Evolutionary conservation across 495 filamentous ascomycete genomes (phyloP).

Genomic region (Trichoderma gamsii): DNA sequence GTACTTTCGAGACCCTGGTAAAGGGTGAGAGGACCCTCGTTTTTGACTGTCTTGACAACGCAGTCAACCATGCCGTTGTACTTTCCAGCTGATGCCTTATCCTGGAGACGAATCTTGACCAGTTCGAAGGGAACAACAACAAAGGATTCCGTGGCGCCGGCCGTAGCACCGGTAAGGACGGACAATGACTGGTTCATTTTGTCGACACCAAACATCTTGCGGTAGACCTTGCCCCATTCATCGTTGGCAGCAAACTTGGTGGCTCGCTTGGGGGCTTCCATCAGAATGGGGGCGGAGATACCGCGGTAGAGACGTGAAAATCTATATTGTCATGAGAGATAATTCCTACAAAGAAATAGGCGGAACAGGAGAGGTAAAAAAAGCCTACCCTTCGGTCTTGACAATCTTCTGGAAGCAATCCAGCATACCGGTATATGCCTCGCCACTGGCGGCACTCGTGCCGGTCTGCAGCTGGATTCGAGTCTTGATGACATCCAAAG

Average conservation of each 20-base stretch:
- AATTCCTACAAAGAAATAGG: background rate
- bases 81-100: constrained; percentile 86
- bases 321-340: constrained; percentile 37
- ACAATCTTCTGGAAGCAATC: constrained; percentile 97
- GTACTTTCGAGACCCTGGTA: constrained; percentile 97
- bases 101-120: constrained; percentile 94
- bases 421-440: constrained; percentile 90
- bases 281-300: constrained; percentile 90
- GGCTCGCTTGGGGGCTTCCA: constrained; percentile 98
- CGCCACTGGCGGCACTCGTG: constrained; percentile 54
- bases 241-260: constrained; percentile 99
- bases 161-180: constrained; percentile 85
- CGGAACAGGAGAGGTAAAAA: constrained; percentile 14
- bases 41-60: constrained; percentile 69
- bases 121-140: constrained; percentile 88
- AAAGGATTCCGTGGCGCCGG: constrained; percentile 92
- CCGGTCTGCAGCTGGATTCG: constrained; percentile 91
- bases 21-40: constrained; percentile 80
- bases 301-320: constrained; percentile 89
- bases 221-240: constrained; percentile 91
- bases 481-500: constrained; percentile 96
- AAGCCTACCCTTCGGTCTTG: constrained; percentile 79
- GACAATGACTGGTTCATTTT: constrained; percentile 90
- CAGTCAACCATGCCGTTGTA: constrained; percentile 93
- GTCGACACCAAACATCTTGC: constrained; percentile 67